phyloP scores from a whole-genome alignment of 108 stramenopile species.

The Ochromonas danica region DNA sequence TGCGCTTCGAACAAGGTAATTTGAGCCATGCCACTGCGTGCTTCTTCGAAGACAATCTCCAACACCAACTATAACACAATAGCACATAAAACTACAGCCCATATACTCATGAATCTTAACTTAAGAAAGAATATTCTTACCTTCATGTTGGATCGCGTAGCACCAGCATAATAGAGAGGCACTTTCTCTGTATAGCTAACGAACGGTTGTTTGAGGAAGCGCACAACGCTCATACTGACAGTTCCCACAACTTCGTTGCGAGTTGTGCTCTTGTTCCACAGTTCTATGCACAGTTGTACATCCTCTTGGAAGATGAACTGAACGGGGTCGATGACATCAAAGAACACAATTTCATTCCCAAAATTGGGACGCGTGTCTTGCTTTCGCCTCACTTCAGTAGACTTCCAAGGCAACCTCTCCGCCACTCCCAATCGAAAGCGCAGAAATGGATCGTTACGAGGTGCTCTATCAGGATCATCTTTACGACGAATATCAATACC shows the following conservation, averaged over 20 bases:
- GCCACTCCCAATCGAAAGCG: slow-evolving; percentile 3
- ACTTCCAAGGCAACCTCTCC: neutral
- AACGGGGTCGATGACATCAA: slow-evolving; percentile 60
- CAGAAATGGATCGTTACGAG: slow-evolving; percentile 8
- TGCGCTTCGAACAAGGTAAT: slow-evolving; percentile 56
- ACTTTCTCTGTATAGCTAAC: neutral
- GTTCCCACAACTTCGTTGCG: slow-evolving; percentile 39
- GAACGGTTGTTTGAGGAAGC: slow-evolving; percentile 30
- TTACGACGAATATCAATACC: slow-evolving; percentile 9
- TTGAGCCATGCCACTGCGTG: slow-evolving; percentile 59
- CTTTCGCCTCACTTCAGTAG: slow-evolving; percentile 38
- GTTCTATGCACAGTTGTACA: slow-evolving; percentile 52
- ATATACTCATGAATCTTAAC: slow-evolving; percentile 37
- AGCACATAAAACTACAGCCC: slow-evolving; percentile 39
- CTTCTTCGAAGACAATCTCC: slow-evolving; percentile 60
- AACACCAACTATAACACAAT: slow-evolving; percentile 45
- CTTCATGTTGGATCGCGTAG: slow-evolving; percentile 43
- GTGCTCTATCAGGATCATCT: slow-evolving; percentile 5
- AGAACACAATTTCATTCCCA: slow-evolving; percentile 52
- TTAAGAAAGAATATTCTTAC: slow-evolving; percentile 43
- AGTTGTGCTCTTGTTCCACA: slow-evolving; percentile 54
- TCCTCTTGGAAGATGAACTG: slow-evolving; percentile 53
- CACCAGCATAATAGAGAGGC: slow-evolving; percentile 30
- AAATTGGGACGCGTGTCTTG: slow-evolving; percentile 60
- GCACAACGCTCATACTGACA: slow-evolving; percentile 33